phyloP scores from a whole-genome alignment of 1,284 basidiomycete genomes.

The Austroboletus niveus region DNA sequence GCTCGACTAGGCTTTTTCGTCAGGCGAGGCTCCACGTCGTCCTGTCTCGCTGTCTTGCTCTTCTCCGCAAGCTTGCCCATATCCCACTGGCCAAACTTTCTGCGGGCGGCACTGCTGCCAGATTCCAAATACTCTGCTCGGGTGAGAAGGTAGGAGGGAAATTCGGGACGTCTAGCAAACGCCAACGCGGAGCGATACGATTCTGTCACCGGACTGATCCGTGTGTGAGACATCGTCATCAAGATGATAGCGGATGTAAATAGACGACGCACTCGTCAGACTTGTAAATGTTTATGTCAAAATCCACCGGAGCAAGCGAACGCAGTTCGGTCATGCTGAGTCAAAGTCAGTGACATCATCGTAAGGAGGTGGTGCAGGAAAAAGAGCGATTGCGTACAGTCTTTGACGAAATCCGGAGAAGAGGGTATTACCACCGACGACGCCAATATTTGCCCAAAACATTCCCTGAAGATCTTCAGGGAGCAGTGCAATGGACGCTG shows the following conservation, averaged over 20 bases:
- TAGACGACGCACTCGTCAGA: slow-evolving; percentile 63
- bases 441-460: slow-evolving; percentile 92
- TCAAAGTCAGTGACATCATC: slow-evolving; percentile 9
- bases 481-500: slow-evolving; percentile 69
- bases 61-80: slow-evolving; percentile 25
- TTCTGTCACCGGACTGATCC: slow-evolving; percentile 67
- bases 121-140: slow-evolving; percentile 80
- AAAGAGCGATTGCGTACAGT: slow-evolving; percentile 52
- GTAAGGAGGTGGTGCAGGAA: slow-evolving; percentile 10
- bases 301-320: slow-evolving; percentile 76
- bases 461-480: slow-evolving; percentile 81
- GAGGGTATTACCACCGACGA: slow-evolving; percentile 82
- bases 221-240: slow-evolving; percentile 4
- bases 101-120: slow-evolving; percentile 70
- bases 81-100: slow-evolving; percentile 59
- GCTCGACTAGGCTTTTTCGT: slow-evolving; percentile 30
- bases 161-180: slow-evolving; percentile 55
- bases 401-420: slow-evolving; percentile 74
- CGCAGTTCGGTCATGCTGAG: slow-evolving; percentile 66
- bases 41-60: slow-evolving; percentile 16
- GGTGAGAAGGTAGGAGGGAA: slow-evolving; percentile 59
- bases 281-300: slow-evolving; percentile 68
- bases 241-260: slow-evolving; percentile 2
- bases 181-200: slow-evolving; percentile 67
- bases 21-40: slow-evolving; percentile 27